Evolutionary conservation across 2,329 filamentous ascomycete species (phyloP).

Genomic region (Pseudogymnoascus sp.): DNA sequence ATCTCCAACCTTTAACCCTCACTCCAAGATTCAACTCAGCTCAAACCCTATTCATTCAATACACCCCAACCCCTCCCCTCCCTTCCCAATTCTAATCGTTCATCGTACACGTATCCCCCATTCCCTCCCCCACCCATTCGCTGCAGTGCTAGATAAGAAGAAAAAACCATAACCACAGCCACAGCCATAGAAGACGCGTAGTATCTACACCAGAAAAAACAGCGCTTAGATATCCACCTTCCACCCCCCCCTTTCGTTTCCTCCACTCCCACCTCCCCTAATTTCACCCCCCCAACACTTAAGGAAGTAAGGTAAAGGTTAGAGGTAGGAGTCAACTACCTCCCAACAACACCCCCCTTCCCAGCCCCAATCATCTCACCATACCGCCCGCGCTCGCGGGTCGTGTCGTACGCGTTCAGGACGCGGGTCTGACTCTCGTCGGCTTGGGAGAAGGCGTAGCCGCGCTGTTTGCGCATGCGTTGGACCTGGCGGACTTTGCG

Average conservation of each 20-base stretch:
- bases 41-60: background rate
- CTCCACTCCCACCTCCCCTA: background rate
- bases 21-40: background rate
- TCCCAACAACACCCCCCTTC: background rate
- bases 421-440: slow-evolving; percentile 94
- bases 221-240: background rate
- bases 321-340: background rate
- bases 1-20: too few species aligned
- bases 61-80: background rate
- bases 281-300: background rate
- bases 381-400: slow-evolving; percentile 79
- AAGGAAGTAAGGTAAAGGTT: background rate
- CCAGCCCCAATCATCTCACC: slow-evolving; percentile 64
- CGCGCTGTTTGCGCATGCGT: slow-evolving; percentile 97
- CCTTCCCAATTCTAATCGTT: background rate
- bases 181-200: background rate
- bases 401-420: slow-evolving; percentile 96
- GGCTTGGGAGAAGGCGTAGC: slow-evolving; percentile 95
- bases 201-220: background rate
- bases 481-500: slow-evolving; percentile 97
- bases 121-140: background rate
- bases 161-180: too few species aligned
- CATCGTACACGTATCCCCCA: background rate
- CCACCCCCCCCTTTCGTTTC: background rate
- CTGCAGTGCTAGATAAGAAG: background rate